Conservation (phyloP, 768 basidiomycete genomes). For the Trametes meyenii region DNA sequence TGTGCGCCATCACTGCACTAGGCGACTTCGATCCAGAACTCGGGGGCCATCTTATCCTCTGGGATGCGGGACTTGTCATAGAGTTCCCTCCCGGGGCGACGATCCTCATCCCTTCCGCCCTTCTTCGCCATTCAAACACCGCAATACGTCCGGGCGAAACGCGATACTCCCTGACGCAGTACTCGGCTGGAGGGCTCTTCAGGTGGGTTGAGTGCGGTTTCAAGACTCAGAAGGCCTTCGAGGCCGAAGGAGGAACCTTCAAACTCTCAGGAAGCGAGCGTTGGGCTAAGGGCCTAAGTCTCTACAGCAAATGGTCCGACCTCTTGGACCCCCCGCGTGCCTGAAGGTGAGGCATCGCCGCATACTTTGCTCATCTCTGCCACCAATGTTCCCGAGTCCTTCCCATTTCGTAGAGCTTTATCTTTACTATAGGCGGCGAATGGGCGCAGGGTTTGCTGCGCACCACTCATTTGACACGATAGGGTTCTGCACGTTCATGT, state of each 20-base stretch:
- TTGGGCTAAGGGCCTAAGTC: not conserved
- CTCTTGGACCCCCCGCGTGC: not conserved
- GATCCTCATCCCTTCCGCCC: conserved; percentile 32
- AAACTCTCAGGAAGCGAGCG: not conserved
- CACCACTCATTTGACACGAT: too few species aligned
- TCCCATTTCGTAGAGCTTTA: too few species aligned
- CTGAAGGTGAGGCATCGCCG: too few species aligned
- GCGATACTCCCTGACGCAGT: conserved; percentile 34
- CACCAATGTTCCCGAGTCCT: too few species aligned
- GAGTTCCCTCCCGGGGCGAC: conserved; percentile 32
- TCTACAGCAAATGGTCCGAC: not conserved
- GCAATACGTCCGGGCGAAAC: conserved; percentile 23
- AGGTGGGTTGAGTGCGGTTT: conserved; percentile 32
- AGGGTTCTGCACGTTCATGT: too few species aligned
- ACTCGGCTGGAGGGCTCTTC: conserved; percentile 33
- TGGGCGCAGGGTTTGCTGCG: too few species aligned
- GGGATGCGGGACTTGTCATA: conserved; percentile 31
- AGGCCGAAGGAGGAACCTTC: not conserved
- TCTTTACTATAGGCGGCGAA: too few species aligned
- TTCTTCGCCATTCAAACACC: conserved; percentile 17
- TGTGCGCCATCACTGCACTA: conserved; percentile 37
- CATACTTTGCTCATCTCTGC: too few species aligned
- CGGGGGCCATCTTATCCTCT: conserved; percentile 39
- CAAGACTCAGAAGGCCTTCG: conserved; percentile 3
- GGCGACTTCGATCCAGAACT: conserved; percentile 33